Percentiles rank a stretch among this genome's conserved stretches.
Evolutionary conservation across 371 early-diverging fungal genomes (phyloP).

Genomic region (Mortierella sp.): DNA sequence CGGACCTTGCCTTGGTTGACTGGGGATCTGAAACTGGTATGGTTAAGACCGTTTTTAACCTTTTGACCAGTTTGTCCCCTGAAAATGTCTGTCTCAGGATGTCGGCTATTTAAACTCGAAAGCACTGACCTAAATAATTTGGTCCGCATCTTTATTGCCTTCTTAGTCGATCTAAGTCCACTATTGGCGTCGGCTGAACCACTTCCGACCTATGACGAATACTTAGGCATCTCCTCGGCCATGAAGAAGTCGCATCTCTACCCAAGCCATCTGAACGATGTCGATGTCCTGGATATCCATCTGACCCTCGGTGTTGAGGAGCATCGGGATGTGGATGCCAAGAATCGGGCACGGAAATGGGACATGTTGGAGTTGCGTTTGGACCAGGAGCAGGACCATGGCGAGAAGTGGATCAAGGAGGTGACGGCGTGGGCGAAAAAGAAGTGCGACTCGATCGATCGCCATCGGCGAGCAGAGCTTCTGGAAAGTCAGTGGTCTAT

Average conservation of each 20-base stretch:
- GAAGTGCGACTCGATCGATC: slow-evolving; percentile 26
- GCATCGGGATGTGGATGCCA: slow-evolving; percentile 8
- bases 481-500: slow-evolving; percentile 1
- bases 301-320: slow-evolving; percentile 32
- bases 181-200: slow-evolving; percentile 32
- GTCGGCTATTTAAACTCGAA: too few relatives aligned
- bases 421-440: slow-evolving; percentile 25
- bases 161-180: slow-evolving; percentile 42
- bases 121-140: too few relatives aligned
- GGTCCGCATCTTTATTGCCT: not conserved
- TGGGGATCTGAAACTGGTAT: slow-evolving; percentile 51
- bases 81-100: too few relatives aligned
- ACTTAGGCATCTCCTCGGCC: slow-evolving; percentile 32
- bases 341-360: slow-evolving; percentile 43
- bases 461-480: slow-evolving; percentile 21
- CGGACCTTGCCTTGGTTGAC: slow-evolving; percentile 37
- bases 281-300: slow-evolving; percentile 48
- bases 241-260: slow-evolving; percentile 29
- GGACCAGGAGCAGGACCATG: slow-evolving; percentile 35
- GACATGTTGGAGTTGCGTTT: slow-evolving; percentile 41
- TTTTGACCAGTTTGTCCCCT: too few relatives aligned
- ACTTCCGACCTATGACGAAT: slow-evolving; percentile 43
- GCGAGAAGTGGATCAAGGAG: slow-evolving; percentile 48
- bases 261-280: slow-evolving; percentile 25
- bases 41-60: too few relatives aligned